These are phyloP conservation scores for Trypanosoma melophagium DNA, from an alignment of 208 protist genomes.

Conservation along the genomic window DNA sequence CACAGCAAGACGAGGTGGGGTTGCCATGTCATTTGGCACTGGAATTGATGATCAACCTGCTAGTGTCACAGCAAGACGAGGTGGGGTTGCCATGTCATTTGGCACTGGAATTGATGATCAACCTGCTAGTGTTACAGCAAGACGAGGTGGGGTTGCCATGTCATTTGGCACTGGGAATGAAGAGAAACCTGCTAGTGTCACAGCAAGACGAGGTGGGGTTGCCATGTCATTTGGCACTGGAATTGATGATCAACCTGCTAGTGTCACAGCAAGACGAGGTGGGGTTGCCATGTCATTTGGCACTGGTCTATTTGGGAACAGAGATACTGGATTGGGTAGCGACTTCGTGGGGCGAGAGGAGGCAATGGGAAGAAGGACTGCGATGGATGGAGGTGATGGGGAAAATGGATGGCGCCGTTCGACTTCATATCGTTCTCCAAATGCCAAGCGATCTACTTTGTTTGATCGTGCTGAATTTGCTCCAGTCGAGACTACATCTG, in stretches of 20 bases:
- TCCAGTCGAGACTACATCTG: not conserved
- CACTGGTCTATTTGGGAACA: not conserved
- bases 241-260: conserved; percentile 22
- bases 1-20: conserved; percentile 28
- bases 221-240: conserved; percentile 26
- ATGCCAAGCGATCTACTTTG: conserved; percentile 5
- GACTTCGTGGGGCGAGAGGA: conserved; percentile 1
- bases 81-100: conserved; percentile 49
- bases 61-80: conserved; percentile 20
- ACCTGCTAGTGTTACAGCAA: conserved; percentile 12
- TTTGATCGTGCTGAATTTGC: not conserved
- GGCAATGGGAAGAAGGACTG: not conserved
- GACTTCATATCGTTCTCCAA: conserved; percentile 13
- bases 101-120: conserved; percentile 22
- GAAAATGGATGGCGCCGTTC: conserved; percentile 7
- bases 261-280: conserved; percentile 16
- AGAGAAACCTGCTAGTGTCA: conserved; percentile 13
- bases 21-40: conserved; percentile 41
- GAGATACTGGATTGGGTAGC: not conserved
- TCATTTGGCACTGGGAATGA: conserved; percentile 24
- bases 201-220: conserved; percentile 25
- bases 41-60: too few relatives aligned
- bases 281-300: conserved; percentile 25
- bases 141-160: conserved; percentile 33
- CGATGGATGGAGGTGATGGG: conserved; percentile 1